A percentile compares a stretch with the other conserved stretches of the same genome.
These are phyloP conservation scores for Naganishia kalamii DNA, from an alignment of 768 basidiomycete genomes.

Conservation along the genomic window DNA sequence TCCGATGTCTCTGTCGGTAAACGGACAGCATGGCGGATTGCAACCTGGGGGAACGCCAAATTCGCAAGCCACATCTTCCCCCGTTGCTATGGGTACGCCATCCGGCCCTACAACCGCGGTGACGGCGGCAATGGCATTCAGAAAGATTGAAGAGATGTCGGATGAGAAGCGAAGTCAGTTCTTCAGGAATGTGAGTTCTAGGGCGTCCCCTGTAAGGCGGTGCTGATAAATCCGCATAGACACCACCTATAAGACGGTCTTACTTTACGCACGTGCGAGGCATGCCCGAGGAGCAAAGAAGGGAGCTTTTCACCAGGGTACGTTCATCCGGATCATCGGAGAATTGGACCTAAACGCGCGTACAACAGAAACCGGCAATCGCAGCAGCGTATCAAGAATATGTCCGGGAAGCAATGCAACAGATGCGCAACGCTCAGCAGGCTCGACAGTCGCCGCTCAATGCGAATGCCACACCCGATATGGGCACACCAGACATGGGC, in stretches of 20 bases:
- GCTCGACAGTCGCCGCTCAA: not conserved
- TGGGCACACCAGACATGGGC: not conserved
- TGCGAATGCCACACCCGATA: not conserved
- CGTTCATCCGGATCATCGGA: not conserved
- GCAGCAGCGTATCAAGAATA: not conserved
- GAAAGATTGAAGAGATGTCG: conserved; percentile 19
- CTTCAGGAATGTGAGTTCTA: conserved; percentile 17
- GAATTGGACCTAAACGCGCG: not conserved
- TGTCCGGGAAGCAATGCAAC: not conserved
- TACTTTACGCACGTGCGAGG: conserved; percentile 12
- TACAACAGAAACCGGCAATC: conserved; percentile 8
- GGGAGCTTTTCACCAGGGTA: conserved; percentile 18
- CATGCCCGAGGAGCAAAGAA: conserved; percentile 9
- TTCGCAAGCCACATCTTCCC: conserved; percentile 8
- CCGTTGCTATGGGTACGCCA: conserved; percentile 10
- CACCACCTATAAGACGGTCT: conserved; percentile 16
- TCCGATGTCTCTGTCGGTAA: not conserved
- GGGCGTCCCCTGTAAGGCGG: not conserved
- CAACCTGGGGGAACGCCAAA: not conserved
- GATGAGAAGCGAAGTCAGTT: conserved; percentile 17
- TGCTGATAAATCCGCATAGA: not conserved
- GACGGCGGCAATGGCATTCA: conserved; percentile 15
- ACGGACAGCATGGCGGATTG: not conserved
- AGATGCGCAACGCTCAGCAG: not conserved
- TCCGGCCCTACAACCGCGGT: not conserved